Conservation (phyloP, 305 asterid species). For the Fraxinus sp. region DNA sequence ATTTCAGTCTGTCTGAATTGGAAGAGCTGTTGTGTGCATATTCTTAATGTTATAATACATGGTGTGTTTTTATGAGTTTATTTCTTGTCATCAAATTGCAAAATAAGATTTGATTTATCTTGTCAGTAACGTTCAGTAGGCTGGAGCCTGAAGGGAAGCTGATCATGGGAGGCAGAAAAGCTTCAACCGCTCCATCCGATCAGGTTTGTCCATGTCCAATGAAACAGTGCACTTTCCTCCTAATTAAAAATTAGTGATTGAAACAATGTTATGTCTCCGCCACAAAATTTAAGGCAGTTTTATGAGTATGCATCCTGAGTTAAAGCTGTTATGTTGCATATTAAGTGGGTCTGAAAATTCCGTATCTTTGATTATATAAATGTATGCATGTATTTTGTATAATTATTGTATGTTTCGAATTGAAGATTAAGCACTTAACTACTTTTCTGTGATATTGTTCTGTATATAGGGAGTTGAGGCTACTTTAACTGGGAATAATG, state of each 20-base stretch:
- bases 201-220: slow-evolving; percentile 55
- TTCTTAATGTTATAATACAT: not conserved
- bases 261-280: not conserved
- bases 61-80: slow-evolving; percentile 4
- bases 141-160: slow-evolving; percentile 90
- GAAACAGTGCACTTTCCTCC: slow-evolving; percentile 6
- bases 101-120: slow-evolving; percentile 29
- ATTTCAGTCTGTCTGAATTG: not conserved
- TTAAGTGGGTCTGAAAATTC: not conserved
- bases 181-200: slow-evolving; percentile 45
- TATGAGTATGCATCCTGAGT: slow-evolving; percentile 4
- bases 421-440: slow-evolving; percentile 13
- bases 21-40: not conserved
- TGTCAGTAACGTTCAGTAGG: slow-evolving; percentile 89
- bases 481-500: slow-evolving; percentile 28
- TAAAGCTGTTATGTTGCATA: not conserved
- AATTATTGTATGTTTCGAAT: not conserved
- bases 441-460: slow-evolving; percentile 10
- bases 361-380: not conserved
- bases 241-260: not conserved
- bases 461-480: slow-evolving; percentile 64
- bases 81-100: slow-evolving; percentile 25
- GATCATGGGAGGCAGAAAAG: slow-evolving; percentile 92
- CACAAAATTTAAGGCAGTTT: not conserved
- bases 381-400: not conserved